A percentile compares a stretch with the other conserved stretches of the same genome.
These are phyloP conservation scores for Citrullus amarus DNA, from an alignment of 306 rosid genomes.

Conservation along the genomic window DNA sequence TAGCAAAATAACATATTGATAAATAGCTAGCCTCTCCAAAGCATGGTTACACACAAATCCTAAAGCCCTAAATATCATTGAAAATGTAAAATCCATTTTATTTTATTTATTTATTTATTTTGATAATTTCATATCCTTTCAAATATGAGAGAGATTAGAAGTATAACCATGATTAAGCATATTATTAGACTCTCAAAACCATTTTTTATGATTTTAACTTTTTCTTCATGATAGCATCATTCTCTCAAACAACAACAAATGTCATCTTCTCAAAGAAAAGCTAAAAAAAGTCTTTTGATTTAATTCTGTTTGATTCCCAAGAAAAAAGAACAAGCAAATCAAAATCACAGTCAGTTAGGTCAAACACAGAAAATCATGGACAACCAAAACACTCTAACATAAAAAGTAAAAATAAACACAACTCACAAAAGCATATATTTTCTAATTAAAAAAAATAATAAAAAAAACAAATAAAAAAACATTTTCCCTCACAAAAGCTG, in stretches of 20 bases:
- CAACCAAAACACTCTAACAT: not conserved
- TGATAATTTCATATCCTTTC: not conserved
- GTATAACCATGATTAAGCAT: not conserved
- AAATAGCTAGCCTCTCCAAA: not conserved
- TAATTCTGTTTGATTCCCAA: not conserved
- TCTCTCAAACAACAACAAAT: not conserved
- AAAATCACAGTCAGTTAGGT: not conserved
- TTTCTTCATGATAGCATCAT: too few species aligned
- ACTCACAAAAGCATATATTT: not conserved
- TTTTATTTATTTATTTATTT: not conserved
- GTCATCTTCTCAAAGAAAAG: not conserved
- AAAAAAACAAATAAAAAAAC: too few species aligned
- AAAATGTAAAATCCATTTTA: not conserved
- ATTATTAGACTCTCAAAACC: not conserved
- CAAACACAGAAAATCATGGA: conserved; percentile 4
- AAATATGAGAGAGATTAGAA: not conserved
- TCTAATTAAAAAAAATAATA: not conserved
- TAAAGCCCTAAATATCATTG: not conserved
- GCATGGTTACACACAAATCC: not conserved
- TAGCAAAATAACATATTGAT: not conserved
- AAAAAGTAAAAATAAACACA: not conserved
- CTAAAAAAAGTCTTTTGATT: not conserved
- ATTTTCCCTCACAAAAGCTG: too few species aligned
- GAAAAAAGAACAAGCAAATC: not conserved
- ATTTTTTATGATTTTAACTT: not conserved